Evolutionary conservation across 306 rosid genomes (phyloP).

Genomic region (Vicia villosa): DNA sequence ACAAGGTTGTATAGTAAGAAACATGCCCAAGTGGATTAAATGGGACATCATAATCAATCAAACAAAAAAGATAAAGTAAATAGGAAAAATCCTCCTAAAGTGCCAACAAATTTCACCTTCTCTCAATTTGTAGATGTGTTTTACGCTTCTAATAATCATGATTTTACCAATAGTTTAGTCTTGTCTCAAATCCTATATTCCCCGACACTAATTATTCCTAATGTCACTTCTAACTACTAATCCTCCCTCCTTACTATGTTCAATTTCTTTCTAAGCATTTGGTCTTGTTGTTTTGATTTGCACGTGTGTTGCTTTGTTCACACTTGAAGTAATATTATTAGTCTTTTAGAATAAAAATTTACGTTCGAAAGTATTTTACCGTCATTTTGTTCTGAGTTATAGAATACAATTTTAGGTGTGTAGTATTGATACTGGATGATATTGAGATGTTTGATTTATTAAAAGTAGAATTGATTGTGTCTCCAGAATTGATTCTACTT

Average conservation of each 20-base stretch:
- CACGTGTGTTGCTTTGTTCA: slow-evolving; percentile 47
- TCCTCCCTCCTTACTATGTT: background rate
- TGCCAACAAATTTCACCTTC: slow-evolving; percentile 39
- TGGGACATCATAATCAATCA: slow-evolving; percentile 32
- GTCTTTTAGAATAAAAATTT: no score
- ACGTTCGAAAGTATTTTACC: no score
- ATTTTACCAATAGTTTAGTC: slow-evolving; percentile 29
- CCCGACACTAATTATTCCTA: slow-evolving; percentile 32
- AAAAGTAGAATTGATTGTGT: no score
- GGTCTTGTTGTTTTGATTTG: slow-evolving; percentile 15
- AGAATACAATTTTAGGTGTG: no score
- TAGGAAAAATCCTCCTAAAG: slow-evolving; percentile 44
- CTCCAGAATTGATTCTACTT: no score
- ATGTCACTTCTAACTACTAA: slow-evolving; percentile 33
- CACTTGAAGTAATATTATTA: slow-evolving; percentile 17
- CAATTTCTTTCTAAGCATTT: slow-evolving; percentile 28
- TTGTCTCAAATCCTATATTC: slow-evolving; percentile 31
- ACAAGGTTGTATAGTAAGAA: slow-evolving; percentile 23
- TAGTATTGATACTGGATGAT: no score
- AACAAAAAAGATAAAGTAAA: slow-evolving; percentile 34
- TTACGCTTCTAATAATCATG: slow-evolving; percentile 38
- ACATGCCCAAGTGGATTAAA: slow-evolving; percentile 30
- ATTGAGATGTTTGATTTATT: no score
- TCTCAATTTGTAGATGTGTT: slow-evolving; percentile 31
- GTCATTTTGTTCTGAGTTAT: no score